phyloP scores from a whole-genome alignment of 2,329 filamentous ascomycete species.

The Xylariaceae sp. region DNA sequence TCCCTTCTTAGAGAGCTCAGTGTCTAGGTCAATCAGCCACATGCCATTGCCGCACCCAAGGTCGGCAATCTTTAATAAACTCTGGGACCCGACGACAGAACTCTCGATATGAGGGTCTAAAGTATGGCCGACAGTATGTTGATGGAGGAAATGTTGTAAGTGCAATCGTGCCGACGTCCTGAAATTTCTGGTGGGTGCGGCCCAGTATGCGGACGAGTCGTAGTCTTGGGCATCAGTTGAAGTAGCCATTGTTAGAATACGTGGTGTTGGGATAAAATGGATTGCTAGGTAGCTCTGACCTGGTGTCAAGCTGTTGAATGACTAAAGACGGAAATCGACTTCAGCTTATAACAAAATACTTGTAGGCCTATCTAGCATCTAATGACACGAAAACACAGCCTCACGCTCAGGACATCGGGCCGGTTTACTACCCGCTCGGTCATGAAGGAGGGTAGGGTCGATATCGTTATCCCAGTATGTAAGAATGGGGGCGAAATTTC shows the following conservation, averaged over 20 bases:
- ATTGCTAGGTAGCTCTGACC: not conserved
- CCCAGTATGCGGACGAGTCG: conserved; percentile 20
- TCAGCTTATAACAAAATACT: not conserved
- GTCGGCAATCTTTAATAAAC: conserved; percentile 25
- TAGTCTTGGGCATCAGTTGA: conserved; percentile 2
- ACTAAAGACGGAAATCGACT: not conserved
- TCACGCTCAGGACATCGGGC: not conserved
- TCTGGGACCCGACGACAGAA: conserved; percentile 3
- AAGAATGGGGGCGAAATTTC: no score
- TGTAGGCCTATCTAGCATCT: not conserved
- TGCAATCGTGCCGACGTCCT: conserved; percentile 30
- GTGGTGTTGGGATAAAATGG: not conserved
- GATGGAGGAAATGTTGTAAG: conserved; percentile 30
- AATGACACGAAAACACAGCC: not conserved
- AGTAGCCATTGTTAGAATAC: conserved; percentile 1
- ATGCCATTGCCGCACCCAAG: conserved; percentile 32
- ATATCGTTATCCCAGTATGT: no score
- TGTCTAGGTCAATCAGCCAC: conserved; percentile 26
- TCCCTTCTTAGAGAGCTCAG: conserved; percentile 15
- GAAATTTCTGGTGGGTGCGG: conserved; percentile 26
- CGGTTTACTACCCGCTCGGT: not conserved
- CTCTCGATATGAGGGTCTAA: conserved; percentile 23
- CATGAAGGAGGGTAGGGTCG: not conserved
- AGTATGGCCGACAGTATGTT: conserved; percentile 29
- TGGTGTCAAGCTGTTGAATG: not conserved